These are phyloP conservation scores for Debaryomycetaceae sp. DNA, from an alignment of 1,139 yeast species.

Conservation along the genomic window DNA sequence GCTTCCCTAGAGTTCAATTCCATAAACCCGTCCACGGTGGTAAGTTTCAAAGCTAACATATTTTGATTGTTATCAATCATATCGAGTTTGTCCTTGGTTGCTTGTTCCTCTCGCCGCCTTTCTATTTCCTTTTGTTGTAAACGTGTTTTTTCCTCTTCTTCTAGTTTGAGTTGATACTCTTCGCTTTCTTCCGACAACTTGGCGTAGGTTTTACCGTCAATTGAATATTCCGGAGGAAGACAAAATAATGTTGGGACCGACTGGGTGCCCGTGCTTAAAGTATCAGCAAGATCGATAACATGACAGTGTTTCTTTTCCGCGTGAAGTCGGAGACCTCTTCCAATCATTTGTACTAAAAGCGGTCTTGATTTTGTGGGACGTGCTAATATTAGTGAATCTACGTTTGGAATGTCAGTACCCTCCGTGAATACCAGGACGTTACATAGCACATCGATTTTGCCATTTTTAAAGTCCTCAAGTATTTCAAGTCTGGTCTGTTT, in stretches of 20 bases:
- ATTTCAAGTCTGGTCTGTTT: constrained; percentile 49
- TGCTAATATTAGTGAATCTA: constrained; percentile 75
- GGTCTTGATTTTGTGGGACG: constrained; percentile 80
- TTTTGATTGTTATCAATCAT: constrained; percentile 13
- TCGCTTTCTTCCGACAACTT: constrained; percentile 26
- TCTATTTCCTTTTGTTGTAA: constrained; percentile 15
- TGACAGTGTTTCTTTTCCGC: constrained; percentile 65
- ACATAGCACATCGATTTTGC: constrained; percentile 67
- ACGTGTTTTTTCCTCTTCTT: constrained; percentile 10
- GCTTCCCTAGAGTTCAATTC: constrained; percentile 16
- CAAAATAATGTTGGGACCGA: constrained; percentile 60
- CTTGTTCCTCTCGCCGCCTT: constrained; percentile 14
- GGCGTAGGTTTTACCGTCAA: constrained; percentile 29
- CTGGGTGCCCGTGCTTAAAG: constrained; percentile 54
- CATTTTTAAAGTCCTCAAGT: constrained; percentile 57
- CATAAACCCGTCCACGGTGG: constrained; percentile 33
- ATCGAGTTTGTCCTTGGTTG: constrained; percentile 11
- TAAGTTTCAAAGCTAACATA: constrained; percentile 17
- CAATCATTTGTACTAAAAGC: constrained; percentile 81
- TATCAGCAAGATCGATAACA: constrained; percentile 73
- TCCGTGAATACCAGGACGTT: constrained; percentile 92
- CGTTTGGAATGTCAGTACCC: constrained; percentile 92
- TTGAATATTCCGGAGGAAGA: constrained; percentile 26
- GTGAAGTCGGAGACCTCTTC: constrained; percentile 75
- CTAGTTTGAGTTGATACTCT: constrained; percentile 8